Base-by-base conservation (phyloP, 2,329 filamentous ascomycete species). In the Escovopsis weberi region DNA sequence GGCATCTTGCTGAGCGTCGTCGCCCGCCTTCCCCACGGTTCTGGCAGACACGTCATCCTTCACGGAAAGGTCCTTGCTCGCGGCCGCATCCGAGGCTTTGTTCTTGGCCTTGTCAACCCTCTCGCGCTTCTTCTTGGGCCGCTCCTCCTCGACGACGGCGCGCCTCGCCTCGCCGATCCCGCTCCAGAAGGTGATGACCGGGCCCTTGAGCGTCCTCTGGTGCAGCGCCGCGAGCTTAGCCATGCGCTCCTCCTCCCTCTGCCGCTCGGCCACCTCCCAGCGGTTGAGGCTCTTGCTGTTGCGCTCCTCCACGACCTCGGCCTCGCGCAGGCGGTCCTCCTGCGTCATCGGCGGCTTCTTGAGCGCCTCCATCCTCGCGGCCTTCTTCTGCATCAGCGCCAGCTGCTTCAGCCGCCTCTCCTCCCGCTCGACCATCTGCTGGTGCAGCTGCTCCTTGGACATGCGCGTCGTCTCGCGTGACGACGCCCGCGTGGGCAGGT, bases 261-360 rank as follows among this genome's bases (percentile, higher is more conserved):
- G 79, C 62, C 86, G 87, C 64, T 98, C 91, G 6, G 86, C 85
- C 59, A 86, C 82, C 60, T 96, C 88, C 88, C 89, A 96, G 43
- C 85, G 74, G 56, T 89, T 95, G 55, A 94, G 65, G 60, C 82
- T 96, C 69, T 85, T 93, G 51, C 82, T 75, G 60, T 98, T 95
- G 53, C 80, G 72, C 60, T 82, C 82, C 62, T 96, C 91, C 6
- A 93, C 80, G 41, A 80, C 66, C 15, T 81, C 85, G 1, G 88
- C 88, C 61, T 94, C 85, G 26, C 77, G 80, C 26, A 95, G 69
- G 33, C 87, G 75, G 58, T 96, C 81, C 37, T 77, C 85, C 61
- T 95, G 89, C 6, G 87, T 94, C 76, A 94, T 78, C 26, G 82
- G 74, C 45, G 82, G 82, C 43, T 85, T 84, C 61, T 86, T 85